Percentiles rank a stretch among this genome's conserved stretches.
phyloP scores from a whole-genome alignment of 331 rosid species.

The Ulmus americana region DNA sequence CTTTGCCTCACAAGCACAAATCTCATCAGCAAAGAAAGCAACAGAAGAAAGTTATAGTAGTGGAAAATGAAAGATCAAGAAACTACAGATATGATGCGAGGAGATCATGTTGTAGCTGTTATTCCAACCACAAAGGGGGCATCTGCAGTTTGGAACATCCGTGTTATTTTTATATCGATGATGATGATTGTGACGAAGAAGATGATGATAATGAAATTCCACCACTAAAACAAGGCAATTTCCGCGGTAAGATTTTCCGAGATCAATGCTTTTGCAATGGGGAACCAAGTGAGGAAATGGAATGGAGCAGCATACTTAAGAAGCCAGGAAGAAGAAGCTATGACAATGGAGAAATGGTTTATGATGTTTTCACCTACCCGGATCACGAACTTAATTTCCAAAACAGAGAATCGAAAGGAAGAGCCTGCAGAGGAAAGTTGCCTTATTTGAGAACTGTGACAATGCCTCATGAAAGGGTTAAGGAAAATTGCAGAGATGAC shows the following conservation, averaged over 20 bases:
- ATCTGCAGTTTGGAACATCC: slow-evolving; percentile 38
- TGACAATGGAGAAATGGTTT: slow-evolving; percentile 17
- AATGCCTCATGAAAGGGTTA: slow-evolving; percentile 44
- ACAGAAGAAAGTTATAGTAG: slow-evolving; percentile 21
- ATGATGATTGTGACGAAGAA: slow-evolving; percentile 14
- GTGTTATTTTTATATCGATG: slow-evolving; percentile 25
- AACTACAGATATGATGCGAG: slow-evolving; percentile 11
- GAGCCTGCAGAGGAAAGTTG: slow-evolving; percentile 9
- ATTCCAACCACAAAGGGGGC: background rate
- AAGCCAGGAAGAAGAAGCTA: slow-evolving; percentile 27
- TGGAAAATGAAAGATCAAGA: slow-evolving; percentile 20
- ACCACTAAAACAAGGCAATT: slow-evolving; percentile 24
- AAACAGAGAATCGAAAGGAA: slow-evolving; percentile 19
- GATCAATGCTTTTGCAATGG: slow-evolving; percentile 1
- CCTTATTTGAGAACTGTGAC: slow-evolving; percentile 51
- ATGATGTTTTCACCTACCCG: slow-evolving; percentile 32
- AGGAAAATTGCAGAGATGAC: slow-evolving; percentile 20
- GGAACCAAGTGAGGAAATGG: slow-evolving; percentile 18
- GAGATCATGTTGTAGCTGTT: slow-evolving; percentile 9
- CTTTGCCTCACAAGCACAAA: slow-evolving; percentile 14
- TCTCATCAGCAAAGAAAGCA: slow-evolving; percentile 28
- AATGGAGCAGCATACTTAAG: slow-evolving; percentile 14
- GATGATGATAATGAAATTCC: slow-evolving; percentile 18
- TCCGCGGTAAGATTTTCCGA: slow-evolving; percentile 4
- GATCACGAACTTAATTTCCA: slow-evolving; percentile 21